These are phyloP conservation scores for Tillandsia fasciculata DNA, from an alignment of 176 grass and related monocot species.

Conservation along the genomic window DNA sequence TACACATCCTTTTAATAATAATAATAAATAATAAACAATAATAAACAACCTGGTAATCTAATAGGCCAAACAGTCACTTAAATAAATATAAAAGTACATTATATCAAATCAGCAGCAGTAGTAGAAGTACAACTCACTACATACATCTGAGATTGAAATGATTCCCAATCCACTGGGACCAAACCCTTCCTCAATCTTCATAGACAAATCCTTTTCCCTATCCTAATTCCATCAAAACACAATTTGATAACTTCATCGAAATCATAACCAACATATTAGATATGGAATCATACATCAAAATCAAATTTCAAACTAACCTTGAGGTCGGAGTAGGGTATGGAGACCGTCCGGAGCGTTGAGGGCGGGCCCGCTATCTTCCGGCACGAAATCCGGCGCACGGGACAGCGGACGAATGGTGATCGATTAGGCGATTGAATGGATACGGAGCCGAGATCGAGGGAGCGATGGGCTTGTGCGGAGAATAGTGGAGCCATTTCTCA, in stretches of 20 bases:
- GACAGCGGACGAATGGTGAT: background rate
- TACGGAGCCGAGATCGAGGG: background rate
- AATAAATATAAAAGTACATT: background rate
- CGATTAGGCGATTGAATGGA: background rate
- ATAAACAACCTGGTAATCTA: background rate
- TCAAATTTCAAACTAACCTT: slow-evolving; percentile 19
- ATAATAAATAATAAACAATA: no score
- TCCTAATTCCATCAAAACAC: slow-evolving; percentile 38
- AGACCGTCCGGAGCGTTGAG: slow-evolving; percentile 35
- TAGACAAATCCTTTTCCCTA: slow-evolving; percentile 48
- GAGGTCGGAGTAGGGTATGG: slow-evolving; percentile 67
- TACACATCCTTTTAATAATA: no score
- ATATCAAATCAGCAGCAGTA: background rate
- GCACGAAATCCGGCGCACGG: slow-evolving; percentile 17
- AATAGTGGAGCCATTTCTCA: slow-evolving; percentile 19
- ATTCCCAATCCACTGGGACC: slow-evolving; percentile 77
- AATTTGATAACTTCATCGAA: background rate
- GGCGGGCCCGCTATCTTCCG: slow-evolving; percentile 26
- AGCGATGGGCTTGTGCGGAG: background rate
- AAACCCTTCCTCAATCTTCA: slow-evolving; percentile 80
- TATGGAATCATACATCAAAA: background rate
- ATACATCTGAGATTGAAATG: slow-evolving; percentile 71
- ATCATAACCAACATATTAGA: background rate
- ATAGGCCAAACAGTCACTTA: background rate
- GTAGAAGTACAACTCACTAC: slow-evolving; percentile 6